Evolutionary conservation across 2,329 filamentous ascomycete species (phyloP), one percentile per base, ranked within the genome.

Genomic region (Ambrosiella xylebori): DNA sequence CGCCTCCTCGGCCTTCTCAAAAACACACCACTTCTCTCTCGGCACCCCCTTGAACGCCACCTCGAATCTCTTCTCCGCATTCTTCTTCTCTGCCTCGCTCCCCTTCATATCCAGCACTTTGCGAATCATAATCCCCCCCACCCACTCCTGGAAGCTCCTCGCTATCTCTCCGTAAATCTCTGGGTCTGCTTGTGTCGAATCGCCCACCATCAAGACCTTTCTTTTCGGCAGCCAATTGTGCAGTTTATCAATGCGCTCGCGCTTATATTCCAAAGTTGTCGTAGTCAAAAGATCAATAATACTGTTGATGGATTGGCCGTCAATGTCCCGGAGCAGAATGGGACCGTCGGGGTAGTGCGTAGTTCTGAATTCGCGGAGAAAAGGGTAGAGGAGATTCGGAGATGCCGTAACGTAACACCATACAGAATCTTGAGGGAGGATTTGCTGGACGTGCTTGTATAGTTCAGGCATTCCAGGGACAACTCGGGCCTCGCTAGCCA

Each of bases 381-480:
- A 93, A 0, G 87, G 85, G 66, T 96, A 96, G 8, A 97, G 78
- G 64, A 94, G 95, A 73, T 96, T 96, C 0, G 91, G 91, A 0
- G 89, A 95, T 0, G 91, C 90, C 0, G 88, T 94, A 52, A 97
- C 78, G 69, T 97, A 97, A 74, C 95, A 95, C 77, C 87, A 95
- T 0, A 88, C 79, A 1, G 88, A 84, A 7, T 76, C 74, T 7
- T 3, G 76, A 66, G 74, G 72, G 27, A 82, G 65, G 3, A 74
- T 63, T 5, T 70, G 68, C 50, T 82, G 73, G 9, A 95, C 74
- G 58, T 83, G 75, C 19, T 73, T 70, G 71, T 95, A 96, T 0
- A 96, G 76, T 64, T 87, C 82, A 0, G 89, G 86, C 88, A 96
- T 96, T 53, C 87, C 88, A 0, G 75, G 65, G 12, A 91, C 81